Percentiles rank a stretch among this genome's conserved stretches.
phyloP scores from a whole-genome alignment of 1,284 basidiomycete genomes.

The Peniophora sp. region DNA sequence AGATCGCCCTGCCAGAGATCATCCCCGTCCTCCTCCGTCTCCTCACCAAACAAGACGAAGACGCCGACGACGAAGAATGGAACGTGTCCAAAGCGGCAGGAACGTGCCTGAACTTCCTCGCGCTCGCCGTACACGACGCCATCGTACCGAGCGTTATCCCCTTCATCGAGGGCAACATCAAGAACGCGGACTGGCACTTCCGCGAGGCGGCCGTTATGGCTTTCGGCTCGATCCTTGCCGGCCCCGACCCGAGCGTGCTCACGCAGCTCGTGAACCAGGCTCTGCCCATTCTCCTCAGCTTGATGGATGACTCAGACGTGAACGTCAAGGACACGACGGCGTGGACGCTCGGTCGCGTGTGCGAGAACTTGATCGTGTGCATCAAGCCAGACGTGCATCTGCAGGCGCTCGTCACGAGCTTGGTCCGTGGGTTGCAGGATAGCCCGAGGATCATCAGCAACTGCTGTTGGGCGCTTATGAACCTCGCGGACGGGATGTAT shows the following conservation, averaged over 20 bases:
- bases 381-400: conserved; percentile 91
- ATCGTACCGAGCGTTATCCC: conserved; percentile 94
- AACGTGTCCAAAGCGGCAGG: conserved; percentile 98
- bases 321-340: conserved; percentile 97
- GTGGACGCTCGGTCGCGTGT: conserved; percentile 96
- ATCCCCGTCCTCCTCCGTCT: conserved; percentile 87
- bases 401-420: conserved; percentile 75
- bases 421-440: conserved; percentile 79
- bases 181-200: conserved; percentile 85
- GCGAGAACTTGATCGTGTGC: conserved; percentile 80
- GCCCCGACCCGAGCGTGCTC: conserved; percentile 83
- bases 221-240: conserved; percentile 96
- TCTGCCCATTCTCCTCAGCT: conserved; percentile 87
- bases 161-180: conserved; percentile 97
- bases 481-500: conserved; percentile 78
- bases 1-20: conserved; percentile 91
- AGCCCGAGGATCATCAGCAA: conserved; percentile 86
- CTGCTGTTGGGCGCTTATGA: conserved; percentile 97
- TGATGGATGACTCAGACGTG: conserved; percentile 84
- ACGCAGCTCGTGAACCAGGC: conserved; percentile 93
- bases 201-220: conserved; percentile 98
- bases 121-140: conserved; percentile 84
- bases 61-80: conserved; percentile 99
- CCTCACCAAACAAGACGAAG: conserved; percentile 91
- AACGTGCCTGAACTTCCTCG: conserved; percentile 84